Base-by-base conservation (phyloP, 2,329 filamentous ascomycete species). In the Stagonosporopsis tanaceti region DNA sequence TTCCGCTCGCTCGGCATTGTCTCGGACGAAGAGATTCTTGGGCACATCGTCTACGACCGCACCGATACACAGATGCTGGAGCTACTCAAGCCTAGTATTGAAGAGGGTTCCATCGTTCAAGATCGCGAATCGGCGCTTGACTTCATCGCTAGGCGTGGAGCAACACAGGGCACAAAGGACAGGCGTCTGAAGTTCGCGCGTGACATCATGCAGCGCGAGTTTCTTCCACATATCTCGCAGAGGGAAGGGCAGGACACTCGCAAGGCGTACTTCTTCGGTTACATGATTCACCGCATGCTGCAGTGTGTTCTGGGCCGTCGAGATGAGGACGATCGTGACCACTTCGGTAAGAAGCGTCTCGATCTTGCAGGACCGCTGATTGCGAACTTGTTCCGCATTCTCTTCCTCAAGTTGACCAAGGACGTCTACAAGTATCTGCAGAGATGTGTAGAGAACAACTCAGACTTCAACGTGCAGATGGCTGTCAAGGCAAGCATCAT, bases 341-440 rank as follows among this genome's bases (percentile, higher is more conserved):
- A 99, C 77, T 97, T 99, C 72, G 95, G 95, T 71, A 98, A 98
- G 85, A 99, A 99, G 85, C 90, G 95, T 65, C 84, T 99, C 55
- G 95, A 99, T 81, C 85, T 99, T 69, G 94, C 95, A 54, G 95
- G 95, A 63, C 94, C 95, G 30, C 83, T 99, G 55, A 87, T 99
- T 66, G 94, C 94, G n/a, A 96, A 96, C 75, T 85, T 99, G 39
- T 99, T 99, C 86, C 90, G 95, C 60, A 89, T 89, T 59, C 89
- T 98, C 59, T 94, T 97, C 76, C 88, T 92, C 63, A 91, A 95
- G 76, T 87, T 99, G 75, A 96, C 93, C 42, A 90, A 91, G 59
- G 95, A 99, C 69, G 88, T 98, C 50, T 91, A 92, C 77, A 90
- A 90, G 64, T 96, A 97, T 72, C 87, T 99, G 65, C 92, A 96